Evolutionary conservation across 371 early-diverging fungal genomes (phyloP).

Genomic region (Mucor irregularis): DNA sequence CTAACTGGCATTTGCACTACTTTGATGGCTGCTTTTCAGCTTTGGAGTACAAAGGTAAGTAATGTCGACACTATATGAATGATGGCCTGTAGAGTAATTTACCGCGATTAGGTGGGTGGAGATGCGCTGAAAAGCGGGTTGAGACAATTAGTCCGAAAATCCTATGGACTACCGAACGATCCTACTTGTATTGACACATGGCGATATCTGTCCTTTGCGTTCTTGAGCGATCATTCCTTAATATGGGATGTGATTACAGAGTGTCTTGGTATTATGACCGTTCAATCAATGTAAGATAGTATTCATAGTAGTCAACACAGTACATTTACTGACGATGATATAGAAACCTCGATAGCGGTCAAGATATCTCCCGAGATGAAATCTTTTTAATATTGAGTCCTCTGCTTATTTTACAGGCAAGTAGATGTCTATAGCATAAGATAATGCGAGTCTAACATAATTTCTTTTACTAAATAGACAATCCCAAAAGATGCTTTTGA

Average conservation of each 20-base stretch:
- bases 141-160: slow-evolving; percentile 2
- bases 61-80: too few species aligned
- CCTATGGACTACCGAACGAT: slow-evolving; percentile 5
- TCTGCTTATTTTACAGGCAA: slow-evolving; percentile 17
- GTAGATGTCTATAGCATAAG: neutral
- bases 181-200: slow-evolving; percentile 6
- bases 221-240: neutral
- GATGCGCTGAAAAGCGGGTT: neutral
- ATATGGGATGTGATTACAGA: slow-evolving; percentile 5
- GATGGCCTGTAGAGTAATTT: too few species aligned
- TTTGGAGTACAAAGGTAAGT: neutral
- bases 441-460: neutral
- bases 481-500: slow-evolving; percentile 15
- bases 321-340: neutral
- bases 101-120: neutral
- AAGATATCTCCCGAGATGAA: too few species aligned
- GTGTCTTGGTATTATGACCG: slow-evolving; percentile 2
- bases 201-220: slow-evolving; percentile 9
- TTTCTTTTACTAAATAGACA: slow-evolving; percentile 1
- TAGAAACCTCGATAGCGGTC: too few species aligned
- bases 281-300: slow-evolving; percentile 1
- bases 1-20: neutral
- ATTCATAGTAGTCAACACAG: neutral
- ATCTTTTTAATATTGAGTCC: slow-evolving; percentile 9
- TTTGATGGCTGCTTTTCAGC: neutral